phyloP scores from a whole-genome alignment of 441 rosid genomes.

The Mallotus repandus region DNA sequence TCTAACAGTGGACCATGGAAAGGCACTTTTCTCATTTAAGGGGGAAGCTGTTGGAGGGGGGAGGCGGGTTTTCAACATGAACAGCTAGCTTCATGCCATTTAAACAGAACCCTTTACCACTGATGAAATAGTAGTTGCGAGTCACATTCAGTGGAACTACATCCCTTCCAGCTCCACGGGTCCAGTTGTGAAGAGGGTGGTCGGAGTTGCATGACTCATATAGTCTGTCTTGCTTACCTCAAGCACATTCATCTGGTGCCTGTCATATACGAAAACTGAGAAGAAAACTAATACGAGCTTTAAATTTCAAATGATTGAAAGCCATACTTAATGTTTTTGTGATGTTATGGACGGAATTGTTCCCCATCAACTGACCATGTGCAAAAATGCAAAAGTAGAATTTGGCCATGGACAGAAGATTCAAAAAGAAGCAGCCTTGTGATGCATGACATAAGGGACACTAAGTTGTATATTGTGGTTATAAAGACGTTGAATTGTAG shows the following conservation, averaged over 20 bases:
- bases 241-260: conserved; percentile 76
- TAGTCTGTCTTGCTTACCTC: conserved; percentile 87
- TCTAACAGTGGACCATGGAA: conserved; percentile 28
- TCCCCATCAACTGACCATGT: too few species aligned
- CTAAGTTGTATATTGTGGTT: too few species aligned
- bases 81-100: conserved; percentile 71
- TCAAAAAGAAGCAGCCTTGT: neutral
- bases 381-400: too few species aligned
- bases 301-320: neutral
- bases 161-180: conserved; percentile 83
- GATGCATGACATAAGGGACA: neutral
- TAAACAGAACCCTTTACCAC: conserved; percentile 88
- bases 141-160: conserved; percentile 81
- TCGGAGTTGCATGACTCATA: conserved; percentile 67
- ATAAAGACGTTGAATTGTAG: neutral
- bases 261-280: conserved; percentile 81
- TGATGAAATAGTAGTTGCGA: conserved; percentile 62
- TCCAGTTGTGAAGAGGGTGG: conserved; percentile 75
- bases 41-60: conserved; percentile 62
- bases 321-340: neutral
- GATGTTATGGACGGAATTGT: neutral
- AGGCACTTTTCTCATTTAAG: conserved; percentile 31
- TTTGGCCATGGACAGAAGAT: too few species aligned
- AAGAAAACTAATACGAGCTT: conserved; percentile 16
- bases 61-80: conserved; percentile 60